Base-by-base conservation (phyloP, 1,284 basidiomycete species). In the Pholiota adiposa region DNA sequence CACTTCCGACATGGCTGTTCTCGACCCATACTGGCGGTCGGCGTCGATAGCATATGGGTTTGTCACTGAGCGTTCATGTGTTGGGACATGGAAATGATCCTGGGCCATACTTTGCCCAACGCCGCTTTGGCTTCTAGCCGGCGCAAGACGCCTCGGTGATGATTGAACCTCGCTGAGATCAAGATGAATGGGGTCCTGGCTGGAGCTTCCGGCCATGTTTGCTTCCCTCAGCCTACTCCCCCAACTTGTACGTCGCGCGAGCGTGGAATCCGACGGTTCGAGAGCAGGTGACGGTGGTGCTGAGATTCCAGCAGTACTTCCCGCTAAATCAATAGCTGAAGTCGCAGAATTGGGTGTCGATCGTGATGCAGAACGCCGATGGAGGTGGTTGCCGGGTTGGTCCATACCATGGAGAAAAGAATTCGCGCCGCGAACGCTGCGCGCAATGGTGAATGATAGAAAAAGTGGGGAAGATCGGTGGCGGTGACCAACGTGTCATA, bases 221-320 rank as follows among this genome's bases (percentile, higher is more conserved):
- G 31, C 51, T 34, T 58, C 58, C 49, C 58, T 61, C 48, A 58
- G 54, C 54, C 78, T 76, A 52, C 72, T 70, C 27, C 83, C 81
- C 85, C 87, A 85, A 67, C 86, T 88, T 4, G 87, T 77, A 56
- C 84, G 75, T 58, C 85, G 79, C 49, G 85, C 67, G 31, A 70
- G 65, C 7, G 72, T 72, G 53, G 74, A 75, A 64, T 81, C 79
- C 3, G 79, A 76, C 25, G 83, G 76, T 29, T 74, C 73, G 48
- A 84, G 73, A n/a, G 83, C 75, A 25, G 86, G 83, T 12, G 86
- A 85, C 27, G 82, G 77, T 27, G 79, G 76, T 38, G 77, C 77
- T 49, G 72, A 69, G 62, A 68, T 70, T 36, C 81, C 80, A 60
- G 79, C 71, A 54, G 79, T 70, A 29, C 79, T 78, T 31, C 79